Evolutionary conservation across 768 basidiomycete genomes (phyloP).

Genomic region (Sutorius australiensis): DNA sequence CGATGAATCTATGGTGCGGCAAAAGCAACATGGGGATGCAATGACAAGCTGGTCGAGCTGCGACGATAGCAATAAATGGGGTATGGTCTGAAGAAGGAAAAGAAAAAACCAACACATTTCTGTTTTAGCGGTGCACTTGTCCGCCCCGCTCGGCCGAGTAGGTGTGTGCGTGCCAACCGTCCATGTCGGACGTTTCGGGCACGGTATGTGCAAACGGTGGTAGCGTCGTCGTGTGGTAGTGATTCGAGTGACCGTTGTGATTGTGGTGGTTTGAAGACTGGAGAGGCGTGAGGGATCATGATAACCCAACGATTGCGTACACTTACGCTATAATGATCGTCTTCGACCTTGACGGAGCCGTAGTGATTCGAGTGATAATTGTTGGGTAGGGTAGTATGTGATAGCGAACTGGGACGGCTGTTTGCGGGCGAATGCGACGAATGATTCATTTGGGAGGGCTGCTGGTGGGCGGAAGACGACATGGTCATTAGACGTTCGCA

Average conservation of each 20-base stretch:
- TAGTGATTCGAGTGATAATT: slow-evolving; percentile 49
- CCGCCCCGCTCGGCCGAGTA: slow-evolving; percentile 64
- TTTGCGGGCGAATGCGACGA: slow-evolving; percentile 47
- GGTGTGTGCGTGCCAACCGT: slow-evolving; percentile 51
- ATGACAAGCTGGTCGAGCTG: slow-evolving; percentile 16
- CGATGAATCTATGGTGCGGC: slow-evolving; percentile 26
- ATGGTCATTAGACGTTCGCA: slow-evolving; percentile 54
- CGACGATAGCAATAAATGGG: slow-evolving; percentile 34
- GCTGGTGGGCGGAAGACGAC: slow-evolving; percentile 40
- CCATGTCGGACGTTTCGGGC: slow-evolving; percentile 41
- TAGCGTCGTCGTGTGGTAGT: slow-evolving; percentile 42
- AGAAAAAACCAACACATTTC: background rate
- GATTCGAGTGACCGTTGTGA: slow-evolving; percentile 35
- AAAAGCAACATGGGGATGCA: slow-evolving; percentile 11
- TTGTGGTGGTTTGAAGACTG: slow-evolving; percentile 32
- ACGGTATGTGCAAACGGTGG: slow-evolving; percentile 46
- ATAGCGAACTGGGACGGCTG: slow-evolving; percentile 42
- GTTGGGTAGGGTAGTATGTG: slow-evolving; percentile 37
- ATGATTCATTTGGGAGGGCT: slow-evolving; percentile 69
- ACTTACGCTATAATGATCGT: slow-evolving; percentile 56
- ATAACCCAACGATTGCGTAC: slow-evolving; percentile 3
- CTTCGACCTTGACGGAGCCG: slow-evolving; percentile 61
- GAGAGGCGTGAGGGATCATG: background rate
- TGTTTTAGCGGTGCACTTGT: slow-evolving; percentile 53
- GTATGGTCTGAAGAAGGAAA: slow-evolving; percentile 31